Conservation (phyloP, 441 rosid genomes). For the Breynia disticha region DNA sequence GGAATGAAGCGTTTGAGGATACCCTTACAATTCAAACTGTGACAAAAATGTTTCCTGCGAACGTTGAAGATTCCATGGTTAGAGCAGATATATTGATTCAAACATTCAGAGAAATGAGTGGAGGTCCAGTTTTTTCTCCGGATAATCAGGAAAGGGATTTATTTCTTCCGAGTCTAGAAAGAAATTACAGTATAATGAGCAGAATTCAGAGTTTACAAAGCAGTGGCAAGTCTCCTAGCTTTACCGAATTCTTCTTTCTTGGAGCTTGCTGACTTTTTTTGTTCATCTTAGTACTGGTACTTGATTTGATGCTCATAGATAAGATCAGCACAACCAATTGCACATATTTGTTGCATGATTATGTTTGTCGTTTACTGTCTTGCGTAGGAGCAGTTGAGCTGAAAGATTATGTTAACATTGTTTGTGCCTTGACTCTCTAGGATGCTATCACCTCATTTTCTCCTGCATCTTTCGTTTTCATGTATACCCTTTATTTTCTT, state of each 20-base stretch:
- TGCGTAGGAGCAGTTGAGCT: too few relatives aligned
- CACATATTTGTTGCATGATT: too few relatives aligned
- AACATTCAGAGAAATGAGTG: conserved; percentile 68
- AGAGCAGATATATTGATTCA: conserved; percentile 82
- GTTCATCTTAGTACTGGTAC: background rate
- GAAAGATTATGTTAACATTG: too few relatives aligned
- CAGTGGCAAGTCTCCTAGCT: conserved; percentile 37
- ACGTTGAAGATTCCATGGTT: conserved; percentile 77
- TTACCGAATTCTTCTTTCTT: background rate
- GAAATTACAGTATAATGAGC: conserved; percentile 45
- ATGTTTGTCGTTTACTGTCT: too few relatives aligned
- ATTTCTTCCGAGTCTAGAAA: conserved; percentile 57
- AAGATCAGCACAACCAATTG: too few relatives aligned
- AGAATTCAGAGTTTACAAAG: conserved; percentile 56
- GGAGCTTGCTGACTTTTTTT: too few relatives aligned
- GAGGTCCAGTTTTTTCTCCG: conserved; percentile 37
- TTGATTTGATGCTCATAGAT: background rate
- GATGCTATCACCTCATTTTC: too few relatives aligned
- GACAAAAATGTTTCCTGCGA: conserved; percentile 81
- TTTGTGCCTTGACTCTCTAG: too few relatives aligned
- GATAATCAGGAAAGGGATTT: conserved; percentile 38
- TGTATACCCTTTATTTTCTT: too few relatives aligned
- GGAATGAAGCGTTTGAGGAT: conserved; percentile 39
- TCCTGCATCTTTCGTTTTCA: too few relatives aligned
- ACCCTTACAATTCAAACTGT: conserved; percentile 31